phyloP scores from a whole-genome alignment of 352 stramenopile species.

The Vaucheria bursata region DNA sequence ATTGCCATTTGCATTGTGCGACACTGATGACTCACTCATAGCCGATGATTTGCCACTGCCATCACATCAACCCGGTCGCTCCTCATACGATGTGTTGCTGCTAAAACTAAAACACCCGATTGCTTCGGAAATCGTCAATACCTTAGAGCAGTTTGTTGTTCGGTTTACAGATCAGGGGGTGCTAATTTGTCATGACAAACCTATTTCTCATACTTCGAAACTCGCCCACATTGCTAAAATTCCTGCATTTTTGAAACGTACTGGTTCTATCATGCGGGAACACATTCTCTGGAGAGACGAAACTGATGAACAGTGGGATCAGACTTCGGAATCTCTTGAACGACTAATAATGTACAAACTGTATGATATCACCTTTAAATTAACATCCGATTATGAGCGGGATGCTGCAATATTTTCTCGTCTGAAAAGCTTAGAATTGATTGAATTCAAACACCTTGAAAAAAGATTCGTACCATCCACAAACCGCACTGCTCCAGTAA shows the following conservation, averaged over 20 bases:
- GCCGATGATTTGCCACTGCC: conserved; percentile 21
- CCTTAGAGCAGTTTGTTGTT: conserved; percentile 45
- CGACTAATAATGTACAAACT: conserved; percentile 76
- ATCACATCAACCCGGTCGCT: conserved; percentile 5
- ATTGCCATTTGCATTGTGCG: conserved; percentile 17
- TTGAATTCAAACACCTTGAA: conserved; percentile 71
- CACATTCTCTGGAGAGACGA: conserved; percentile 39
- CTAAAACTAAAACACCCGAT: conserved; percentile 44
- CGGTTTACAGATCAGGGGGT: conserved; percentile 16
- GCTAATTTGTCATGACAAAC: background rate
- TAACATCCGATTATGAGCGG: conserved; percentile 50
- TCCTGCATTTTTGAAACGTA: conserved; percentile 31
- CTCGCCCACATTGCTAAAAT: conserved; percentile 15
- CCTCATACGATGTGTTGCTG: conserved; percentile 43
- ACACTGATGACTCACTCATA: background rate
- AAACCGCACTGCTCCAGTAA: background rate
- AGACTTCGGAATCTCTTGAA: conserved; percentile 55
- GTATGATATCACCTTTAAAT: conserved; percentile 60
- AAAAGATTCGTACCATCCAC: conserved; percentile 46
- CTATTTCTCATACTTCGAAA: background rate
- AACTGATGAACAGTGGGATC: conserved; percentile 20
- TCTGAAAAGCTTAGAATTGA: conserved; percentile 63
- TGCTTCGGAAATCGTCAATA: conserved; percentile 44
- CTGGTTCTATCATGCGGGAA: conserved; percentile 25
- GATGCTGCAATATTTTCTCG: conserved; percentile 60